Evolutionary conservation across 371 early-diverging fungal species (phyloP), one percentile per base, ranked within the genome.

Genomic region (Apophysomyces variabilis): DNA sequence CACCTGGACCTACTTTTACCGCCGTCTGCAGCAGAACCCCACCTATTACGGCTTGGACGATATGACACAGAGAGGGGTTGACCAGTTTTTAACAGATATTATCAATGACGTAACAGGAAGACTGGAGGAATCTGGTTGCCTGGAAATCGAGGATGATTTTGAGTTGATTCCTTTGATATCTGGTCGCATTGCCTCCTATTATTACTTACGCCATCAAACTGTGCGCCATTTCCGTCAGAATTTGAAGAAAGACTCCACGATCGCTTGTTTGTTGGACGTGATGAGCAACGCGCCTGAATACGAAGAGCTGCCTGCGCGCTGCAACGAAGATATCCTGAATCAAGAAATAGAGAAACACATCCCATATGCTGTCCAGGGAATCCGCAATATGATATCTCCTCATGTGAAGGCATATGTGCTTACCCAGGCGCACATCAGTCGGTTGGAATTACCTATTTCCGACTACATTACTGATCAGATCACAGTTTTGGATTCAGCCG

Each of bases 1-100:
- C 70, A 91, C 93, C 0, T 96, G 96, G 96, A 98, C 99, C 1
- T 99, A 95, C 67, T 85, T 97, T 54, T 97, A 91, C 82, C 87
- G 95, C 11, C 87, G 99, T 9, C 73, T 98, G 57, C 87, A 89
- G 67, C 90, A 90, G 75, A 99, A 99, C 71, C 99, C 99, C 5
- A 90, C 93, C 1, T 99, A 94, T 74, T 99, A 99, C 71, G 97
- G 95, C 0, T 79, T 94, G n/a, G 88, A 92, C 50, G 95, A 93
- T 45, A 63, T 85, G 61, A 79, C 91, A 0, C 88, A 87, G 3
- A 70, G 71, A 14, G 90, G 89, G 14, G 80, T 96, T 14, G 89
- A 92, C 68, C 69, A 67, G 2, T 94, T 87, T 73, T 69, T 99
- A 64, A 94, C 96, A 0, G 68, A 83, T 14, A 75, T 94, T 59